These are phyloP conservation scores for Dryadomyces quercus-mongolicae DNA, from an alignment of 2,329 filamentous ascomycete genomes.

Conservation along the genomic window DNA sequence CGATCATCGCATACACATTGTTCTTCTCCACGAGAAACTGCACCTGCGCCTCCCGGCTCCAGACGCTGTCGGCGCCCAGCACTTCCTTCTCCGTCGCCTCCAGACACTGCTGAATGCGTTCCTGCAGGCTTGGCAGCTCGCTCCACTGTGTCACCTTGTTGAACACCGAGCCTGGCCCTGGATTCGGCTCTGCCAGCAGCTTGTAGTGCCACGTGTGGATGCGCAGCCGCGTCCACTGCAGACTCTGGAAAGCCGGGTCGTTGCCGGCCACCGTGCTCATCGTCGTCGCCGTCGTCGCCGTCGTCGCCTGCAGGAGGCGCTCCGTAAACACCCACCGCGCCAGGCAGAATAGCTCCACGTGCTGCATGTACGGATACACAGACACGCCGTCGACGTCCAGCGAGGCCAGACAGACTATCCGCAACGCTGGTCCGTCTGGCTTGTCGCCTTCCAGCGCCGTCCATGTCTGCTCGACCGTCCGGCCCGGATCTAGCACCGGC, in stretches of 20 bases:
- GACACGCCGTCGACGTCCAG: slow-evolving; percentile 76
- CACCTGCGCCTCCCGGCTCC: slow-evolving; percentile 40
- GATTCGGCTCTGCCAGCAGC: slow-evolving; percentile 43
- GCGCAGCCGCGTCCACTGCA: slow-evolving; percentile 55
- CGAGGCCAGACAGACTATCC: slow-evolving; percentile 50
- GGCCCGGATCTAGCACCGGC: slow-evolving; percentile 48
- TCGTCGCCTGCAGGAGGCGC: neutral
- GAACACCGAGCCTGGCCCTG: slow-evolving; percentile 41
- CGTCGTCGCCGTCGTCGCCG: neutral
- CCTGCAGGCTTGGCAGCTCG: slow-evolving; percentile 44
- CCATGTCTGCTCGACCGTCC: slow-evolving; percentile 23
- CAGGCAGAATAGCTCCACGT: slow-evolving; percentile 72
- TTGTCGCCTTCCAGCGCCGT: neutral
- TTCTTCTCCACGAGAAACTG: slow-evolving; percentile 73
- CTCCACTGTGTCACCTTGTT: slow-evolving; percentile 46
- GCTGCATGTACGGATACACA: slow-evolving; percentile 72
- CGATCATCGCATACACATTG: slow-evolving; percentile 73
- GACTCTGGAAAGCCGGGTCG: slow-evolving; percentile 18
- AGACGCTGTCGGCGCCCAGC: slow-evolving; percentile 13
- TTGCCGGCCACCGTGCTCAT: slow-evolving; percentile 19
- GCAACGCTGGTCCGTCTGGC: slow-evolving; percentile 19
- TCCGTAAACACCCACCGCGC: slow-evolving; percentile 30
- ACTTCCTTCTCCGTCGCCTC: slow-evolving; percentile 28
- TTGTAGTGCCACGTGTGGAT: slow-evolving; percentile 59
- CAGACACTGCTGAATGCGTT: slow-evolving; percentile 31